A percentile compares a stretch with the other conserved stretches of the same genome.
Conservation (phyloP, 176 grass and related monocot genomes). For the Areca catechu region DNA sequence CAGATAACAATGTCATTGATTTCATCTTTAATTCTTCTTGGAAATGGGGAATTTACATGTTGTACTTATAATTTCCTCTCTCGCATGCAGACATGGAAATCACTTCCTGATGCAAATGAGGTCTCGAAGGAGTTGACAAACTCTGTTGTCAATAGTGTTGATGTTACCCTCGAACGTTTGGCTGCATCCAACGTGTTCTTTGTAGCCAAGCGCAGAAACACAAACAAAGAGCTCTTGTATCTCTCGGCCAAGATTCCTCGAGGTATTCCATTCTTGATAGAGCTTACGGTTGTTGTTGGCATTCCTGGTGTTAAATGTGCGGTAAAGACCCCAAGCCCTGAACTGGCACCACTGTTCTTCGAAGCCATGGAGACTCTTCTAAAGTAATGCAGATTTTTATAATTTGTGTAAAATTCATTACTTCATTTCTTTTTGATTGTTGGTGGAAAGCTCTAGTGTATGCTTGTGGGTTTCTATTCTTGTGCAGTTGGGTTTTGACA, state of each 20-base stretch:
- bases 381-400: conserved; percentile 29
- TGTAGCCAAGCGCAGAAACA: conserved; percentile 81
- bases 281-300: conserved; percentile 55
- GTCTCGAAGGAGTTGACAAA: conserved; percentile 53
- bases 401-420: no score
- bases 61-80: neutral
- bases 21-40: no score
- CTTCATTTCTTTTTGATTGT: no score
- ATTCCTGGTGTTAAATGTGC: conserved; percentile 83
- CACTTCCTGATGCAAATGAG: conserved; percentile 78
- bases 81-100: conserved; percentile 79
- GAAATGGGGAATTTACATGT: no score
- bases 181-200: conserved; percentile 81
- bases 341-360: conserved; percentile 75
- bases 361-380: conserved; percentile 77
- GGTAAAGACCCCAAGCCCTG: conserved; percentile 74
- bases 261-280: conserved; percentile 77
- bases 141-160: conserved; percentile 59
- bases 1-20: no score
- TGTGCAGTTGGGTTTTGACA: no score
- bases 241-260: conserved; percentile 52
- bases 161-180: conserved; percentile 63
- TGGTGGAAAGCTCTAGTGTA: no score
- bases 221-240: conserved; percentile 79
- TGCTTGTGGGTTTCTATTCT: no score